Evolutionary conservation across 306 rosid species (phyloP), one percentile per base, ranked within the genome.

Genomic region (Castanea mollissima): DNA sequence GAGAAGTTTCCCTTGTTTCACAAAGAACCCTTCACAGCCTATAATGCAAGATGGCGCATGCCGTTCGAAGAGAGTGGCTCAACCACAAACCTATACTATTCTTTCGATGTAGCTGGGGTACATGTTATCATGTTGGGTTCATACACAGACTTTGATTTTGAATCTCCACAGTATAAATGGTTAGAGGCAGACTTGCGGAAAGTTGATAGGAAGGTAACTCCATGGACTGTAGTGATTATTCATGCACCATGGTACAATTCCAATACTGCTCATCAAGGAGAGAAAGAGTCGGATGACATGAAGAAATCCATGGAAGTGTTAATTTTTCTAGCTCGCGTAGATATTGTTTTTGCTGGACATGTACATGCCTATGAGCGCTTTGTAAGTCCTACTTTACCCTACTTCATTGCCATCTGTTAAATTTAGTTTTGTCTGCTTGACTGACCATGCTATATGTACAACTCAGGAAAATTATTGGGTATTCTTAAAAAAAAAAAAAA

Each of bases 241-340:
- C 98, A 95, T 52, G 99, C 99, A 6, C 99, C 98, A 0, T 95
- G 99, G 98, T 90, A 93, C 57, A 95, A 90, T 68, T 81, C 99
- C 35, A 95, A 95, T 75, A 60, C 76, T 0, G 97, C 94, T 80
- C 97, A 95, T 69, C 96, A 86, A 65, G 89, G 86, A 32, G 98
- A 95, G 69, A 0, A 5, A 25, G 94, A 88, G 81, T 87, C 99
- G 0, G 32, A 34, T 60, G 29, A 12, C 18, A 92, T 95, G 98
- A 95, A 88, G 78, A 77, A 69, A 2, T 38, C 85, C 70, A 91
- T 95, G 96, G 98, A 95, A 86, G 83, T 35, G 14, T 75, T 95
- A 82, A 85, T 95, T 62, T 89, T 86, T 64, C 14, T 68, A 18
- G 92, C 96, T 51, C 89, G 88, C 0, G 94, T 93, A 46, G 99